Conservation (phyloP, 306 rosid genomes). For the Glycine soja region DNA sequence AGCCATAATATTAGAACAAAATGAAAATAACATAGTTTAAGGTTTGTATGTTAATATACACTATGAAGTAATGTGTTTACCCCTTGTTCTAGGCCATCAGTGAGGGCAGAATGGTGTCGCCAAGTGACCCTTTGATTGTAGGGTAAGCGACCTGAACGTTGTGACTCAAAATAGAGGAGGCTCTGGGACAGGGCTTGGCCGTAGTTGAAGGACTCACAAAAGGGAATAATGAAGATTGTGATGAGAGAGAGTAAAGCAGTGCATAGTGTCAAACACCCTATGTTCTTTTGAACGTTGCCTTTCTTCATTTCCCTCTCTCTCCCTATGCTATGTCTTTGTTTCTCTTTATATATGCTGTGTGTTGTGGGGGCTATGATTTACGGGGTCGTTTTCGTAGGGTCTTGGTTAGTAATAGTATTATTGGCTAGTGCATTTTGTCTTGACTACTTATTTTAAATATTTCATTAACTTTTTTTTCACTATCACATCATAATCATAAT, state of each 20-base stretch:
- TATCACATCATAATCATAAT: no score
- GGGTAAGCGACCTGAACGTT: conserved; percentile 88
- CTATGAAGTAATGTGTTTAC: conserved; percentile 36
- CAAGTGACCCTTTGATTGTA: conserved; percentile 78
- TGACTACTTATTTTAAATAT: no score
- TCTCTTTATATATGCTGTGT: conserved; percentile 13
- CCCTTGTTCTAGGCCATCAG: conserved; percentile 87
- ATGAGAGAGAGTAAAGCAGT: conserved; percentile 41
- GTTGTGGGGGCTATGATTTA: no score
- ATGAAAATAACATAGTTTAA: no score
- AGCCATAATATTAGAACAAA: neutral
- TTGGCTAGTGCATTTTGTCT: neutral
- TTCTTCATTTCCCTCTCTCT: no score
- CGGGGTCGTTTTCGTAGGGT: neutral
- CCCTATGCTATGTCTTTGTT: neutral
- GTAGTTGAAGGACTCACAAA: conserved; percentile 59
- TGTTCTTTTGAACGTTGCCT: neutral
- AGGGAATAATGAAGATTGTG: conserved; percentile 21
- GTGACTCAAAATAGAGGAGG: conserved; percentile 86
- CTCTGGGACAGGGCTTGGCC: conserved; percentile 71
- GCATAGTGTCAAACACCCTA: conserved; percentile 43
- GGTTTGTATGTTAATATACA: no score
- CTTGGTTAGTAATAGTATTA: neutral
- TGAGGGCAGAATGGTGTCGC: conserved; percentile 88
- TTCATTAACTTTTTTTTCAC: no score